Evolutionary conservation across 345 rosid genomes (phyloP).

Genomic region (Eucalyptus virginea): DNA sequence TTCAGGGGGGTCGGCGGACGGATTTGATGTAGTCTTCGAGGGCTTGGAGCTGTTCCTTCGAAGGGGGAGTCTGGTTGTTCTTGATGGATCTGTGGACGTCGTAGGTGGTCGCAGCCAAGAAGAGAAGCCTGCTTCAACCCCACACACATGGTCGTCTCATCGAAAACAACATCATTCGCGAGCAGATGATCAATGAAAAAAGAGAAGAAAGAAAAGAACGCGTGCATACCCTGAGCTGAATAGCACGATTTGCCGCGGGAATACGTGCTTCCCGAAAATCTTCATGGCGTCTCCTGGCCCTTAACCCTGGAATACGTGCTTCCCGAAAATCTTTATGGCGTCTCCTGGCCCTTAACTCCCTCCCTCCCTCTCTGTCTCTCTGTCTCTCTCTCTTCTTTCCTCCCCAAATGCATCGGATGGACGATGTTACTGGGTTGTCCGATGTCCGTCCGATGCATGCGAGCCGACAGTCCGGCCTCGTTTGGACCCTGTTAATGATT

Average conservation of each 20-base stretch:
- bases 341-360: not conserved
- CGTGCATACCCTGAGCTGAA: conserved; percentile 3
- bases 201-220: not conserved
- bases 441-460: too few species aligned
- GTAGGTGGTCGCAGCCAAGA: conserved; percentile 8
- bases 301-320: not conserved
- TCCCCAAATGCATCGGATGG: not conserved
- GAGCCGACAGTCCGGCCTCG: too few species aligned
- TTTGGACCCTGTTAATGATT: too few species aligned
- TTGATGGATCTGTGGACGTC: conserved; percentile 16
- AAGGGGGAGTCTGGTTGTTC: conserved; percentile 9
- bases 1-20: not conserved
- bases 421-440: not conserved
- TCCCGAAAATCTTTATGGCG: conserved; percentile 3
- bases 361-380: not conserved
- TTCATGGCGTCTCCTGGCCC: not conserved
- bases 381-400: not conserved
- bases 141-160: not conserved
- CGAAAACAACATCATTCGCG: not conserved
- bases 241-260: conserved; percentile 1
- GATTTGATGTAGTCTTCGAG: conserved; percentile 3
- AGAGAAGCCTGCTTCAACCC: not conserved
- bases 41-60: conserved; percentile 2
- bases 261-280: conserved; percentile 2
- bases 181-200: not conserved